Conservation (phyloP, 345 rosid genomes). For the Abelmoschus esculentus region DNA sequence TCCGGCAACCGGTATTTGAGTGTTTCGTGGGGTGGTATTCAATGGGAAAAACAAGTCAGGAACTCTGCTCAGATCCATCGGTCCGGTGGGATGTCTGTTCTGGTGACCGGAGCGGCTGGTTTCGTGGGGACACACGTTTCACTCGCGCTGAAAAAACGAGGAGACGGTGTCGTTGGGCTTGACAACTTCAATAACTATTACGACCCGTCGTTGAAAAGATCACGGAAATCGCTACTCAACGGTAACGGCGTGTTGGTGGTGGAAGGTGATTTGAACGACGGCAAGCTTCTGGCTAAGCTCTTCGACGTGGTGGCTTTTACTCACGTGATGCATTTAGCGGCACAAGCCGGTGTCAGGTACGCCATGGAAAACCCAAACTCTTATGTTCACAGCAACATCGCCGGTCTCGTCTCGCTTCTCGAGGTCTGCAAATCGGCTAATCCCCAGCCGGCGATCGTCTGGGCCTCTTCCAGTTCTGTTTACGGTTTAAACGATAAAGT, state of each 20-base stretch:
- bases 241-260: conserved; percentile 46
- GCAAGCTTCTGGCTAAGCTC: conserved; percentile 43
- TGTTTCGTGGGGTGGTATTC: conserved; percentile 68
- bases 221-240: conserved; percentile 32
- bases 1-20: conserved; percentile 58
- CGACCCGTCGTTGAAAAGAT: conserved; percentile 59
- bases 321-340: conserved; percentile 83
- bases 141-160: conserved; percentile 50
- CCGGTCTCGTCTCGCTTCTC: conserved; percentile 61
- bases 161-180: conserved; percentile 74
- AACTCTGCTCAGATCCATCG: conserved; percentile 63
- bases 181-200: conserved; percentile 73
- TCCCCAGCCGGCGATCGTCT: conserved; percentile 73
- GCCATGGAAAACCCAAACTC: conserved; percentile 73
- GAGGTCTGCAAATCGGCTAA: conserved; percentile 61
- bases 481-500: conserved; percentile 65
- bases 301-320: conserved; percentile 72
- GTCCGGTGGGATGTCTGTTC: conserved; percentile 57
- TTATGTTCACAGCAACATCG: conserved; percentile 68
- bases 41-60: conserved; percentile 69
- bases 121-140: conserved; percentile 75
- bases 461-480: conserved; percentile 87
- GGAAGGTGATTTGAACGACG: conserved; percentile 70
- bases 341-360: conserved; percentile 84
- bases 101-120: conserved; percentile 77